These are phyloP conservation scores for Trypethelium eluteriae DNA, from an alignment of 495 filamentous ascomycete species.

Conservation along the genomic window DNA sequence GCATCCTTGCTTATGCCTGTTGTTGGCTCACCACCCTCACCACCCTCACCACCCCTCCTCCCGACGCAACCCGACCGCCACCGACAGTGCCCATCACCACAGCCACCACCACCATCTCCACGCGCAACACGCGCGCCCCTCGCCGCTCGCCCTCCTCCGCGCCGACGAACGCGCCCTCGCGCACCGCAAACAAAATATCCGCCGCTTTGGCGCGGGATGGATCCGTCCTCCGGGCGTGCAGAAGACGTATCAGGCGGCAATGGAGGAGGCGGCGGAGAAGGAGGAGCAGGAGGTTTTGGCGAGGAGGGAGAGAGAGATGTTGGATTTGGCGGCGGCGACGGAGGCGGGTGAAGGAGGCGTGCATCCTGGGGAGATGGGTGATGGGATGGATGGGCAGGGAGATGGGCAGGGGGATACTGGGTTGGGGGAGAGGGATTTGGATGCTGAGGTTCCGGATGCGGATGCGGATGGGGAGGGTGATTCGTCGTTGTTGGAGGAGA, in stretches of 20 bases:
- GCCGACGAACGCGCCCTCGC: conserved; percentile 35
- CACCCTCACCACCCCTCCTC: conserved; percentile 6
- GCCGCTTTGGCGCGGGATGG: conserved; percentile 38
- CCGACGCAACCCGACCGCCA: conserved; percentile 16
- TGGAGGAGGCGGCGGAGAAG: conserved; percentile 38
- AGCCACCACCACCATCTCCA: neutral
- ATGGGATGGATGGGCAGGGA: conserved; percentile 18
- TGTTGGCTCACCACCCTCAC: conserved; percentile 15
- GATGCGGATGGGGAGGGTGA: conserved; percentile 36
- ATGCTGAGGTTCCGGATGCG: conserved; percentile 61
- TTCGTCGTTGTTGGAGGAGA: conserved; percentile 25
- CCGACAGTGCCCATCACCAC: conserved; percentile 17
- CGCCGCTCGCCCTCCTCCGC: conserved; percentile 25
- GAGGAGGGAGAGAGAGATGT: conserved; percentile 30
- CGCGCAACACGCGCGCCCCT: conserved; percentile 6
- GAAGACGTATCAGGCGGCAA: conserved; percentile 40
- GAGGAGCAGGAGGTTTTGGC: conserved; percentile 36
- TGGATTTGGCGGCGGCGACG: conserved; percentile 29
- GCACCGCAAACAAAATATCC: conserved; percentile 36
- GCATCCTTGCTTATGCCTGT: too few species aligned
- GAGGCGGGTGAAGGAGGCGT: conserved; percentile 19
- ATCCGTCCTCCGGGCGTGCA: conserved; percentile 38
- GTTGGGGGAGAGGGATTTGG: conserved; percentile 44
- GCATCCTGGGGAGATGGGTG: neutral
- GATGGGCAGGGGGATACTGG: conserved; percentile 15